These are phyloP conservation scores for Arctium lappa DNA, from an alignment of 129 eudicot species.

Conservation along the genomic window DNA sequence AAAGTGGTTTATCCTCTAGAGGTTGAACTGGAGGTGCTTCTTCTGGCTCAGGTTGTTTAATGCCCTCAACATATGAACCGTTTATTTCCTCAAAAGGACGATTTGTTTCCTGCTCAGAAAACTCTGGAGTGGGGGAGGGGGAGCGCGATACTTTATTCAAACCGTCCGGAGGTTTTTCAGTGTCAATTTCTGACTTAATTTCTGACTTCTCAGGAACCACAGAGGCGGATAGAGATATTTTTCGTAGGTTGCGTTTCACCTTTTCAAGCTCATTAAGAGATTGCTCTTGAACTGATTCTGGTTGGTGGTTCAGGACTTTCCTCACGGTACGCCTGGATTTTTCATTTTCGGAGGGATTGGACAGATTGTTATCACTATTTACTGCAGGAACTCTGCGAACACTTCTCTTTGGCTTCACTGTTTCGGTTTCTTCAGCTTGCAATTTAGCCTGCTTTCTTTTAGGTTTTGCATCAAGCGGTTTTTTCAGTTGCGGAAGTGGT, in stretches of 20 bases:
- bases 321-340: constrained; percentile 67
- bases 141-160: constrained; percentile 23
- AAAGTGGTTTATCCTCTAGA: constrained; percentile 46
- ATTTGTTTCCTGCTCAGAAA: constrained; percentile 15
- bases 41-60: constrained; percentile 35
- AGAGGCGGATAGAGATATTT: constrained; percentile 51
- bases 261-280: constrained; percentile 78
- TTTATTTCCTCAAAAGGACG: constrained; percentile 31
- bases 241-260: constrained; percentile 73
- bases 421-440: constrained; percentile 45
- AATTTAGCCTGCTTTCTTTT: constrained; percentile 45
- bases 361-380: constrained; percentile 33
- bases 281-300: constrained; percentile 59
- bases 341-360: constrained; percentile 50
- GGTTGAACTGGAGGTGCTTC: constrained; percentile 27
- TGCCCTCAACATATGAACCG: constrained; percentile 29
- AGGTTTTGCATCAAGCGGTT: constrained; percentile 40
- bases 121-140: constrained; percentile 36
- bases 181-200: constrained; percentile 35
- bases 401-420: constrained; percentile 59
- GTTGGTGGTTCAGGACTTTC: constrained; percentile 47
- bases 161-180: constrained; percentile 44
- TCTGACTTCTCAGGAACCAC: constrained; percentile 34
- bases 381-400: constrained; percentile 45
- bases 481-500: constrained; percentile 53